Conservation (phyloP, 371 early-diverging fungal species). For the Catenaria anguillulae region DNA sequence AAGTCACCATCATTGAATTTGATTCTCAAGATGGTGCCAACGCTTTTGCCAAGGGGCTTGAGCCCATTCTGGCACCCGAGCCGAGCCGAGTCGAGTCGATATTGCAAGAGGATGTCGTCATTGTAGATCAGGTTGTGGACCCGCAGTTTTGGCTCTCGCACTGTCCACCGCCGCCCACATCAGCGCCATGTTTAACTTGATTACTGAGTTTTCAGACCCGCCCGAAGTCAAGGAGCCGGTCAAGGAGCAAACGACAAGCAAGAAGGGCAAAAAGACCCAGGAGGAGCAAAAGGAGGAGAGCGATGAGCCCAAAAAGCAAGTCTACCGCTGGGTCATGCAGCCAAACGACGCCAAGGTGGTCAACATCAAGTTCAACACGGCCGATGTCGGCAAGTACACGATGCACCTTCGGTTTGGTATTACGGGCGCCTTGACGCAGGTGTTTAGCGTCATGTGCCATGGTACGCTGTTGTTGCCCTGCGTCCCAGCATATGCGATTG, state of each 20-base stretch:
- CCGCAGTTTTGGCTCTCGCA: neutral
- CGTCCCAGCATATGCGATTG: too few relatives aligned
- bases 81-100: neutral
- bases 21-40: neutral
- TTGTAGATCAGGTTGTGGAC: neutral
- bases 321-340: conserved; percentile 30
- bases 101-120: neutral
- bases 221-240: conserved; percentile 6
- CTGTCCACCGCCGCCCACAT: too few relatives aligned
- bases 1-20: neutral
- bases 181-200: neutral
- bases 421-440: conserved; percentile 14
- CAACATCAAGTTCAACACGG: conserved; percentile 23
- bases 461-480: too few relatives aligned
- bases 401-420: conserved; percentile 26
- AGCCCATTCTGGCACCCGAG: neutral
- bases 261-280: conserved; percentile 5
- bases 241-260: conserved; percentile 6
- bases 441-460: neutral
- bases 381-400: conserved; percentile 30
- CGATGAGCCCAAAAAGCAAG: conserved; percentile 26
- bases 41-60: neutral
- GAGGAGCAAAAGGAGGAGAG: conserved; percentile 11
- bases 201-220: conserved; percentile 7
- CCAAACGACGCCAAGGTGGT: conserved; percentile 30